Conservation (phyloP, 1,284 basidiomycete species). For the Meira nashicola region DNA sequence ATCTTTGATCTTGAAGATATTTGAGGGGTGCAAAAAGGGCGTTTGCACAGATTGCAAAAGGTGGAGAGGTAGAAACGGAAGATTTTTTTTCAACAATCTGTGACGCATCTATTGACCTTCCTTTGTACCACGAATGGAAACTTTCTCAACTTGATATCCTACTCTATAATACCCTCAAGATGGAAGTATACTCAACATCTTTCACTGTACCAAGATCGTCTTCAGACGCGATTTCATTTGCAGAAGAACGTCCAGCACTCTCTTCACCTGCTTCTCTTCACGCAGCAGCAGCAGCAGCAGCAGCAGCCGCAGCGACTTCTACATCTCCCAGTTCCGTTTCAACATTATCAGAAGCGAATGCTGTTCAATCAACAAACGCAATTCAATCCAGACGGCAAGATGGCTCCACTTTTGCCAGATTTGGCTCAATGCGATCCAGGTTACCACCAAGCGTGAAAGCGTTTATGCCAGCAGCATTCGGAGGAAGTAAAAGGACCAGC, state of each 20-base stretch:
- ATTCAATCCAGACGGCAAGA: constrained; percentile 10
- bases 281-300: constrained; percentile 10
- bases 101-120: too few species aligned
- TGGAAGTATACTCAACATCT: constrained; percentile 43
- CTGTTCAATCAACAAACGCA: constrained; percentile 6
- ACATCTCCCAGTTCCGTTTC: constrained; percentile 3
- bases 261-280: background rate
- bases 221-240: constrained; percentile 17
- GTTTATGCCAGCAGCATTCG: constrained; percentile 46
- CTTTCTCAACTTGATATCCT: too few species aligned
- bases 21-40: background rate
- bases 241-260: background rate
- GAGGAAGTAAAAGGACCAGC: constrained; percentile 37
- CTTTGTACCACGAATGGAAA: too few species aligned
- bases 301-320: background rate
- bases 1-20: background rate
- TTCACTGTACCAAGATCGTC: constrained; percentile 39
- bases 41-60: background rate
- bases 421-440: constrained; percentile 45
- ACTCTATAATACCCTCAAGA: constrained; percentile 9
- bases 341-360: constrained; percentile 10
- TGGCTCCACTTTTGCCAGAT: constrained; percentile 25
- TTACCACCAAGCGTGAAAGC: constrained; percentile 47
- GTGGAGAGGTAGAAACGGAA: background rate
- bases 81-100: too few species aligned